Evolutionary conservation across 2,329 filamentous ascomycete genomes (phyloP), one percentile per base, ranked within the genome.

Genomic region (Colletotrichum sp.): DNA sequence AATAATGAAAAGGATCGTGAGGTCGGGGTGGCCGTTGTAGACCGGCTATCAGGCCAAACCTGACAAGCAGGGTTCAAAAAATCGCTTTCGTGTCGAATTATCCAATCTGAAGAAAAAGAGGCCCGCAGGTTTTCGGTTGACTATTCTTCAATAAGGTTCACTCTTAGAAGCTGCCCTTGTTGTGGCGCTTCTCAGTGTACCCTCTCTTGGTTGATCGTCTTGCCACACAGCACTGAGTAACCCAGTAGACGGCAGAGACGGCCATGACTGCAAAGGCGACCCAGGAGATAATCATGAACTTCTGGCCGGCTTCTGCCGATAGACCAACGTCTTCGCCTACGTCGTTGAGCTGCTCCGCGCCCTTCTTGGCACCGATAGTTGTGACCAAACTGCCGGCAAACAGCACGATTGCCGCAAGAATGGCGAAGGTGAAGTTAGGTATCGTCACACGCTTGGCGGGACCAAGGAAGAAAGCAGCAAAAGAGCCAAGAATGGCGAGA

Each of bases 231-330:
- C 87, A 80, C 55, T 85, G 81, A 13, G 74, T 80, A 2, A 81
- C 26, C 89, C 89, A 90, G 79, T 86, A 89, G 5, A 84, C 30
- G 6, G 83, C 72, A 0, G 85, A 80, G 2, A 83, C 76, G 5
- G 84, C 79, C 85, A 90, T 89, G 76, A 87, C 81, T 5, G 80
- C 88, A 18, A 88, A 85, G 2, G 88, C 84, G 6, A 87, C 84
- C 89, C 89, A 91, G 7, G 85, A 85, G 52, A 90, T 79, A 36
- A 79, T 83, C 78, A 86, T 82, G 77, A 91, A 89, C 81, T 87
- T 86, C 59, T 68, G 79, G 9, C 89, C 89, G 13, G 82, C 78
- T 15, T 81, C 77, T 0, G 88, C 89, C 3, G 85, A 83, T 26
- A 91, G 82, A 57, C 89, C 89, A 18, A 88, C 81, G 4, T 85